A percentile compares a stretch with the other conserved stretches of the same genome.
Evolutionary conservation across 345 rosid species (phyloP).

Genomic region (Anastatica hierochuntica): DNA sequence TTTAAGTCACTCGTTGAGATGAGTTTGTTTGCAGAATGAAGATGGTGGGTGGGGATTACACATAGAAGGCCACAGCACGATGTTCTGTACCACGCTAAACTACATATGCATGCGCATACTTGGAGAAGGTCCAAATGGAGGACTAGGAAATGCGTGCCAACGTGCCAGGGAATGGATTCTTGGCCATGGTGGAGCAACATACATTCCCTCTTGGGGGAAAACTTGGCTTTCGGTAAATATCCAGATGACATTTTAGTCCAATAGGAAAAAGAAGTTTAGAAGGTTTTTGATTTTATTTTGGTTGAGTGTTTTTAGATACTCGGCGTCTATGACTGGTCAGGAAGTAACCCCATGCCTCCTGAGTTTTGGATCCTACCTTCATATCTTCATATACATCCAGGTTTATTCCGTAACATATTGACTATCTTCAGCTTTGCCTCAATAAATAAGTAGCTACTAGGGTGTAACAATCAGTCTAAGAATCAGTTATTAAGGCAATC

Average conservation of each 20-base stretch:
- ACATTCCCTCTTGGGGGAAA: conserved; percentile 43
- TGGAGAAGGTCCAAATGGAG: conserved; percentile 39
- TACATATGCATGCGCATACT: conserved; percentile 36
- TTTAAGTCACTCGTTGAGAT: background rate
- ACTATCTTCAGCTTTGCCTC: too few species aligned
- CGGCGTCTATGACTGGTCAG: conserved; percentile 52
- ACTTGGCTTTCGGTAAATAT: conserved; percentile 38
- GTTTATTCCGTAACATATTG: conserved; percentile 17
- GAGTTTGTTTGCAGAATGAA: conserved; percentile 24
- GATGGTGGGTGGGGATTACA: conserved; percentile 48
- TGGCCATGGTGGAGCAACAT: conserved; percentile 36
- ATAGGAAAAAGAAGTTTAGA: background rate
- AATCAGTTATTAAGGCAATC: too few species aligned
- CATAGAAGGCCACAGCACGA: conserved; percentile 31
- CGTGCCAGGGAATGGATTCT: conserved; percentile 37
- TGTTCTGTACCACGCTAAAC: conserved; percentile 35
- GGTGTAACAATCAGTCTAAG: too few species aligned
- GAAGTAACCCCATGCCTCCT: conserved; percentile 62
- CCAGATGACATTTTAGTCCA: background rate
- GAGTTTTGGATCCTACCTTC: conserved; percentile 62
- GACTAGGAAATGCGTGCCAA: conserved; percentile 26
- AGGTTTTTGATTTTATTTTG: background rate
- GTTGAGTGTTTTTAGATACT: conserved; percentile 21
- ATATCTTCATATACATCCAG: conserved; percentile 47
- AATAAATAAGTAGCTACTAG: too few species aligned